Evolutionary conservation across 2,329 filamentous ascomycete species (phyloP).

Genomic region (Pseudocercospora fuligena): DNA sequence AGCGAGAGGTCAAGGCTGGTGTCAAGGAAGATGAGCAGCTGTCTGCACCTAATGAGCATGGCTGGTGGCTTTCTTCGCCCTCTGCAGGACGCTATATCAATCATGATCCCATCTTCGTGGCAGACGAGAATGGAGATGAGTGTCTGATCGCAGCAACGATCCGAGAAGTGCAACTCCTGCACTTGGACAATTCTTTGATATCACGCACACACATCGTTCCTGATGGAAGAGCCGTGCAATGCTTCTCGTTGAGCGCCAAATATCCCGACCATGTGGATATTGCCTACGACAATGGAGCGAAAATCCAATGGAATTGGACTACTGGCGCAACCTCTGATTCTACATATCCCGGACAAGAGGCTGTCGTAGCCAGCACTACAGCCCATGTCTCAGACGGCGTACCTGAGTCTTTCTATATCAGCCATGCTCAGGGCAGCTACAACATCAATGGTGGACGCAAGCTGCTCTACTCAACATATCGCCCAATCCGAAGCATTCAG

Average conservation of each 20-base stretch:
- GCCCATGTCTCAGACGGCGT: conserved; percentile 18
- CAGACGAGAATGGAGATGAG: conserved; percentile 46
- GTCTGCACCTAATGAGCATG: conserved; percentile 26
- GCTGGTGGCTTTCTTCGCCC: conserved; percentile 56
- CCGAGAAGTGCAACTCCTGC: conserved; percentile 53
- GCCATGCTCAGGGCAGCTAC: conserved; percentile 19
- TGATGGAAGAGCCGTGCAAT: conserved; percentile 53
- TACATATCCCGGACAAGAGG: conserved; percentile 28
- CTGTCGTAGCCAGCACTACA: conserved; percentile 25
- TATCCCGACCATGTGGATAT: conserved; percentile 60
- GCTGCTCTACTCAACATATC: conserved; percentile 44
- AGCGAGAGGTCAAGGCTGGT: conserved; percentile 20
- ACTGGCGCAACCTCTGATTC: conserved; percentile 22
- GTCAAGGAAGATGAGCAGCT: conserved; percentile 21
- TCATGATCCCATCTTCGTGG: conserved; percentile 61
- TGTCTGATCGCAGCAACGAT: conserved; percentile 39
- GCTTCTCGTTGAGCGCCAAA: conserved; percentile 57
- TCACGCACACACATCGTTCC: conserved; percentile 70
- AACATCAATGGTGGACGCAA: conserved; percentile 45
- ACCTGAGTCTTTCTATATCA: conserved; percentile 27
- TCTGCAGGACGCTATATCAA: conserved; percentile 61
- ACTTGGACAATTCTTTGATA: conserved; percentile 78
- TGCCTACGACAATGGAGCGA: conserved; percentile 52
- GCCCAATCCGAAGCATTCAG: conserved; percentile 45
- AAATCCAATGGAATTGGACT: conserved; percentile 63